Evolutionary conservation across 306 rosid species (phyloP).

Genomic region (Carpinus fangiana): DNA sequence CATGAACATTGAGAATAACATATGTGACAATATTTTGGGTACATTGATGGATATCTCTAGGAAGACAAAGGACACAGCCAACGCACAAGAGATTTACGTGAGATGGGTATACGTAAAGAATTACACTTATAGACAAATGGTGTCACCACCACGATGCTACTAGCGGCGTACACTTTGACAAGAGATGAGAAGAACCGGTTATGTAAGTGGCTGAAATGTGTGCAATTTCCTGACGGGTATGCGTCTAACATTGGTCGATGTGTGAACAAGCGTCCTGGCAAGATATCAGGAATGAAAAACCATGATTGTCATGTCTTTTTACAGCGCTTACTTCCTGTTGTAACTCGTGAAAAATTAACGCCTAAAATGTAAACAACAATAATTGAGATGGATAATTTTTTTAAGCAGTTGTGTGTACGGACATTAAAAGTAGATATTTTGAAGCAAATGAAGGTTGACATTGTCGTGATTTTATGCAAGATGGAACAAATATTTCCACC

Average conservation of each 20-base stretch:
- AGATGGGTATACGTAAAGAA: background rate
- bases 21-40: too few relatives aligned
- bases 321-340: background rate
- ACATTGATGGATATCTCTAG: too few relatives aligned
- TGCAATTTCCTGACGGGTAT: background rate
- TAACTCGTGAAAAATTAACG: background rate
- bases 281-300: background rate
- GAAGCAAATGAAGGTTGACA: too few relatives aligned
- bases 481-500: too few relatives aligned
- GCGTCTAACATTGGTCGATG: background rate
- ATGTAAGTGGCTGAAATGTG: background rate
- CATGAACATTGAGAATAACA: too few relatives aligned
- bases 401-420: too few relatives aligned
- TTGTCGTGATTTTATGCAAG: too few relatives aligned
- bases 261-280: background rate
- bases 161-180: background rate
- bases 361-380: background rate
- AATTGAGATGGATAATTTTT: background rate
- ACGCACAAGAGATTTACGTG: background rate
- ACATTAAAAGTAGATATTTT: too few relatives aligned
- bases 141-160: background rate
- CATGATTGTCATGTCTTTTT: conserved; percentile 10
- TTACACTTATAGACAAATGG: background rate
- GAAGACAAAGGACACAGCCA: background rate
- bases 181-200: background rate